Base-by-base conservation (phyloP, 441 rosid species). In the Bocquillonia castaneifolia region DNA sequence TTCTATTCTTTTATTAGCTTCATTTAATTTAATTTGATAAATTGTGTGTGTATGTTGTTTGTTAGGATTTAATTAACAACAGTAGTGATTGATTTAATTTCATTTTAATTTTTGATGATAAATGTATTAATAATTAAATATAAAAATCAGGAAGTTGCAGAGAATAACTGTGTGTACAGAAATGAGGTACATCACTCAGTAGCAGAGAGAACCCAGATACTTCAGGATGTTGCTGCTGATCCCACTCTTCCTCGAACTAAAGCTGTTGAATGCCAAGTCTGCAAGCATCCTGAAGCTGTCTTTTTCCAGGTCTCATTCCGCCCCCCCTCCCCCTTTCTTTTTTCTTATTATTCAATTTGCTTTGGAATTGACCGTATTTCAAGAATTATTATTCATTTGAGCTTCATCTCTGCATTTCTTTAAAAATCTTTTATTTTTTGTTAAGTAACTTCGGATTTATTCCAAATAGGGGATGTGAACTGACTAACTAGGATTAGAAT, bases 211-310 rank as follows among this genome's bases (percentile, higher is more conserved):
- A 89, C 97, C 31, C 97, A 93, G 63, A 85, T 89, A 53, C 74
- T 89, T 73, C 92, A 93, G 63, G 95, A 91, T 73, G 99, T 93
- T 0, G 99, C 97, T 67, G 88, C 97, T 1, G 99, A 93, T 70
- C 99, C 97, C 6, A 91, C 99, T 59, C 96, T 93, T 66, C 97
- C 99, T 32, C 93, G 97, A 10, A 93, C 97, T 56, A 93, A 91
- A 83, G 77, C 86, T 12, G 94, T 88, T 26, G 83, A 79, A 5
- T 93, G 98, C 63, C 75, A 82, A 39, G 72, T 68, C 56, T 91
- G 99, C 76, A 75, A 76, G 53, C 93, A 89, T 59, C 88, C 87
- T 0, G 97, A 89, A 80, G 97, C 99, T 23, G 95, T 93, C 75
- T 93, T 91, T 81, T 93, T 91, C 92, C 97, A 91, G 97, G 97